These are phyloP conservation scores for Teratosphaeria nubilosa DNA, from an alignment of 2,329 filamentous ascomycete species.

Conservation along the genomic window DNA sequence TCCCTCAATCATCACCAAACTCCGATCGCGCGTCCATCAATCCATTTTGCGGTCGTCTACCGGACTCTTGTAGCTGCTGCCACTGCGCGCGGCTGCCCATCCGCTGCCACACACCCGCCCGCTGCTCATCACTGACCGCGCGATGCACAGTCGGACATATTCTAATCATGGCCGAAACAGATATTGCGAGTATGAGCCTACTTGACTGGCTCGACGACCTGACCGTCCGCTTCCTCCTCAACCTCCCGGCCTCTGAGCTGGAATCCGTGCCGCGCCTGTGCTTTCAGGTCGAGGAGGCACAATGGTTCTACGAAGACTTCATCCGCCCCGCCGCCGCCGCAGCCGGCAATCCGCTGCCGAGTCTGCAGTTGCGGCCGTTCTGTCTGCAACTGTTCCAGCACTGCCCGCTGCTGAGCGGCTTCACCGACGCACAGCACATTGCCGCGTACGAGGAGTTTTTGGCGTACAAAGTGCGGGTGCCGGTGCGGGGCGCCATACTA, in stretches of 20 bases:
- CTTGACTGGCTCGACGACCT: slow-evolving; percentile 97
- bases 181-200: slow-evolving; percentile 52
- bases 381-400: slow-evolving; percentile 87
- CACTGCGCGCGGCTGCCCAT: background rate
- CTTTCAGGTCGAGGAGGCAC: slow-evolving; percentile 97
- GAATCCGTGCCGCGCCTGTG: slow-evolving; percentile 86
- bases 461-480: slow-evolving; percentile 87
- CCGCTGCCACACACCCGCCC: background rate
- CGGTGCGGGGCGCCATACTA: slow-evolving; percentile 87
- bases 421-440: slow-evolving; percentile 66
- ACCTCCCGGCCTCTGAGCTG: slow-evolving; percentile 84
- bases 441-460: slow-evolving; percentile 86
- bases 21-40: background rate
- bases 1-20: no score
- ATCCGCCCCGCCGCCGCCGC: slow-evolving; percentile 55
- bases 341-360: slow-evolving; percentile 70
- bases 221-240: slow-evolving; percentile 95
- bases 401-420: slow-evolving; percentile 76
- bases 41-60: background rate
- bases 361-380: slow-evolving; percentile 75
- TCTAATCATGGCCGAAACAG: background rate
- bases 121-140: background rate
- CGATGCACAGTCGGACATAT: background rate
- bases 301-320: slow-evolving; percentile 99
- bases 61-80: background rate